Evolutionary conservation across 345 rosid genomes (phyloP), one percentile per base, ranked within the genome.

Genomic region (Eucalyptus curtisii): DNA sequence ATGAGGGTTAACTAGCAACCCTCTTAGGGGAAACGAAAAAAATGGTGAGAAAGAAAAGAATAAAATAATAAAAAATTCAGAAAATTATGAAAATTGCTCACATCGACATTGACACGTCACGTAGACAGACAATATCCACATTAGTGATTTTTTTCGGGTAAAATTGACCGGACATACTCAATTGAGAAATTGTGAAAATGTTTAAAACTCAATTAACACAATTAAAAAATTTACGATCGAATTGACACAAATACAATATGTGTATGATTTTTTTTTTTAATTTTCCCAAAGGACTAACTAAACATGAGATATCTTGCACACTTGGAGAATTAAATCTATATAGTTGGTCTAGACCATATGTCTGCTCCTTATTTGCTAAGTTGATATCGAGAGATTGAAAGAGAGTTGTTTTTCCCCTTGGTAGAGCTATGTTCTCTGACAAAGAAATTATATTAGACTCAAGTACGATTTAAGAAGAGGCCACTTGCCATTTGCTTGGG

Each of bases 101-200:
- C 25, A 52, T 50, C 25, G 19, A 52, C 10, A 0, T 19, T 0
- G 10, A 0, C 25, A 7, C 1, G 0, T 52, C 25, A 19, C 0
- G 0, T 52, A 52, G 0, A 52, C 0, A 19, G 10, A 52, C 10
- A 7, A 52, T 1, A 4, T 50, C 55, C 25, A 52, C 0, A 0
- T 52, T 0, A 7, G 2, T 3, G 10, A 52, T 1, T 52, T 52
- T 52, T 52, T 49, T 49, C 1, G 0, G 4, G 10, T 19, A 52
- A 52, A 52, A 52, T 42, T 42, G 2, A 0, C 0, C 2, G 1
- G 3, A 19, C 0, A 0, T 0, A 52, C 4, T 52, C 24, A 7
- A 52, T 52, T 52, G 1, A 52, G 1, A 52, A 52, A 50, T 17
- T 52, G 1, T 52, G 1, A 52, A 52, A 52, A 52, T 7, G 4